Evolutionary conservation across 768 basidiomycete genomes (phyloP).

Genomic region (Lactarius hatsudake): DNA sequence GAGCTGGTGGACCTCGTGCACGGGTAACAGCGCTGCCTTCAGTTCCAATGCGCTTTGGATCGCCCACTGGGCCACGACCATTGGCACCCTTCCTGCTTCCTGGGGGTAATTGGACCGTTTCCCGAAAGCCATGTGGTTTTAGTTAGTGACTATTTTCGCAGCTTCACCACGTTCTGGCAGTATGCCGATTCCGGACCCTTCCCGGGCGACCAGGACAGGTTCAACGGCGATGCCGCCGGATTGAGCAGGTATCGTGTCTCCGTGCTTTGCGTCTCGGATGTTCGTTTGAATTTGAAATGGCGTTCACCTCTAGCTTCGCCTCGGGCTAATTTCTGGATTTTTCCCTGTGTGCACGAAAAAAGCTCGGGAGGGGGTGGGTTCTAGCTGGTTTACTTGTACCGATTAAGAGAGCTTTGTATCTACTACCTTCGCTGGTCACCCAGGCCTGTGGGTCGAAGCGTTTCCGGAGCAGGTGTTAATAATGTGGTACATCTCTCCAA

Average conservation of each 20-base stretch:
- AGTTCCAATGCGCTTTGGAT: conserved; percentile 58
- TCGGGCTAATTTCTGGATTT: background rate
- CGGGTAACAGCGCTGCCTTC: conserved; percentile 55
- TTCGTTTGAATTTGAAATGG: background rate
- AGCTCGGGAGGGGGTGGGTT: too few relatives aligned
- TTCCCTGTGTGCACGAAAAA: too few relatives aligned
- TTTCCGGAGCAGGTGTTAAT: too few relatives aligned
- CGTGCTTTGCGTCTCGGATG: background rate
- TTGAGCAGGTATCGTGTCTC: conserved; percentile 37
- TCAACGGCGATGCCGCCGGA: conserved; percentile 52
- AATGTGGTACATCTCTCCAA: too few relatives aligned
- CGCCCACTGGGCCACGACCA: conserved; percentile 47
- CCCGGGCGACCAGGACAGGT: conserved; percentile 57
- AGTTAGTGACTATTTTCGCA: conserved; percentile 20
- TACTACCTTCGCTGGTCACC: too few relatives aligned
- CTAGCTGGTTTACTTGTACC: too few relatives aligned
- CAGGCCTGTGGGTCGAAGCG: too few relatives aligned
- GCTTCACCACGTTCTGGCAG: conserved; percentile 59
- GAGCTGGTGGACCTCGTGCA: conserved; percentile 67
- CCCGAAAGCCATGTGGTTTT: background rate
- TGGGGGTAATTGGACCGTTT: conserved; percentile 29
- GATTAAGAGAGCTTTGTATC: too few relatives aligned
- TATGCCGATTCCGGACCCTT: conserved; percentile 54
- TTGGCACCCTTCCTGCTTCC: conserved; percentile 57
- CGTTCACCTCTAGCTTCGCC: background rate